A percentile compares a stretch with the other conserved stretches of the same genome.
Conservation (phyloP, 2,329 filamentous ascomycete species). For the Monosporascus sp. region DNA sequence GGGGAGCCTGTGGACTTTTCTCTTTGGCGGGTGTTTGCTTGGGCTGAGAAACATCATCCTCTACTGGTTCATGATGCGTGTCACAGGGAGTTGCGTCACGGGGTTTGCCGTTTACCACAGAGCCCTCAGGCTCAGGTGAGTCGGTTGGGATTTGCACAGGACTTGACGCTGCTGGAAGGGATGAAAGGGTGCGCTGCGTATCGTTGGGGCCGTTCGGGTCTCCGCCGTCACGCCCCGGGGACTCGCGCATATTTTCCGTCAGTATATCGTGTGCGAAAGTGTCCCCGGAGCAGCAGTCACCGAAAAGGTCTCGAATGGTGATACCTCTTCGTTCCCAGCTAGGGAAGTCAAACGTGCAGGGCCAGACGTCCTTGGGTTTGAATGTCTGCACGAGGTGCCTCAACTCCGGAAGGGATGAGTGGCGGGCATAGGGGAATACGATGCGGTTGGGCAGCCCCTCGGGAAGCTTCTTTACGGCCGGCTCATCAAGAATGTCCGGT, state of each 20-base stretch:
- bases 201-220: conserved; percentile 13
- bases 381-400: conserved; percentile 65
- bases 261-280: conserved; percentile 61
- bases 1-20: neutral
- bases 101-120: no score
- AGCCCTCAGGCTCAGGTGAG: neutral
- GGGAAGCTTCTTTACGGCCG: neutral
- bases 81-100: neutral
- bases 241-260: conserved; percentile 39
- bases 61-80: neutral
- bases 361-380: conserved; percentile 70
- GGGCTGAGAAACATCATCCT: neutral
- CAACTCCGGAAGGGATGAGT: conserved; percentile 81
- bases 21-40: no score
- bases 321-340: conserved; percentile 58
- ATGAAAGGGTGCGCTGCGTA: conserved; percentile 4
- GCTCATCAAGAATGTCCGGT: conserved; percentile 9
- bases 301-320: conserved; percentile 68
- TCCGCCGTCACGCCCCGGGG: neutral
- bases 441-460: conserved; percentile 37
- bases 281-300: conserved; percentile 56
- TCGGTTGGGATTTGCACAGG: neutral
- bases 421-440: conserved; percentile 78
- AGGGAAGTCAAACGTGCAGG: conserved; percentile 66
- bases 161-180: neutral